A percentile compares a stretch with the other conserved stretches of the same genome.
Conservation (phyloP, 1,284 basidiomycete genomes). For the Tilletia indica region DNA sequence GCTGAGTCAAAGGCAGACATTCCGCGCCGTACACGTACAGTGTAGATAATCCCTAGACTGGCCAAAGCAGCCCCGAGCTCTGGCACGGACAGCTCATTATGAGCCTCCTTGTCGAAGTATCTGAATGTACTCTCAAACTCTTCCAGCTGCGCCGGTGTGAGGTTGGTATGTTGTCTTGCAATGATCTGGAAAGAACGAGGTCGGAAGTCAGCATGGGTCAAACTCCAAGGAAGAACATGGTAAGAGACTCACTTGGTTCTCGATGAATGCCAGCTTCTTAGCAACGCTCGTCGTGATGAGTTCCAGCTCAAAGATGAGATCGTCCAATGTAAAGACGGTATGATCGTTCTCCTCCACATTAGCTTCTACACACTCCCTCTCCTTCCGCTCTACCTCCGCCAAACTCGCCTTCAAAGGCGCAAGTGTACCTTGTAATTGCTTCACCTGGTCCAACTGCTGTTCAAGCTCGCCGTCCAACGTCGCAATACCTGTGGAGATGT, state of each 20-base stretch:
- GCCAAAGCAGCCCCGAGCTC: slow-evolving; percentile 91
- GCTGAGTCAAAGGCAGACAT: slow-evolving; percentile 3
- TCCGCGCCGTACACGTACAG: slow-evolving; percentile 19
- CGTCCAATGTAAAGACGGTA: slow-evolving; percentile 84
- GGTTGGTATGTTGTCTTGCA: slow-evolving; percentile 81
- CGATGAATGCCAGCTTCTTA: slow-evolving; percentile 90
- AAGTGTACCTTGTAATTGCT: slow-evolving; percentile 30
- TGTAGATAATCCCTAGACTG: slow-evolving; percentile 88
- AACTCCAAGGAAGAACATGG: background rate
- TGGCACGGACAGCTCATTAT: slow-evolving; percentile 77
- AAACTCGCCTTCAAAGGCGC: slow-evolving; percentile 28
- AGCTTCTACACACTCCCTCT: slow-evolving; percentile 73
- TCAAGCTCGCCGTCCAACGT: slow-evolving; percentile 43
- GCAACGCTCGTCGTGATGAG: slow-evolving; percentile 75
- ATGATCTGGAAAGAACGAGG: slow-evolving; percentile 67
- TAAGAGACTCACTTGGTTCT: slow-evolving; percentile 74
- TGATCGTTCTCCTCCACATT: slow-evolving; percentile 98
- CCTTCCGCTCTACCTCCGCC: slow-evolving; percentile 28
- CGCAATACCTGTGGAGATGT: slow-evolving; percentile 34
- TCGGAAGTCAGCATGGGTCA: background rate
- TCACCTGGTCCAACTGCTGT: slow-evolving; percentile 33
- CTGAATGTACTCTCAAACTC: slow-evolving; percentile 97
- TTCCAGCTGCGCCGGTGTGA: slow-evolving; percentile 92
- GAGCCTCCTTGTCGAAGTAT: slow-evolving; percentile 90
- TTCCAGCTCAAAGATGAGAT: slow-evolving; percentile 85